These are phyloP conservation scores for Akanthomyces uredinophilus DNA, from an alignment of 2,329 filamentous ascomycete species.

Conservation along the genomic window DNA sequence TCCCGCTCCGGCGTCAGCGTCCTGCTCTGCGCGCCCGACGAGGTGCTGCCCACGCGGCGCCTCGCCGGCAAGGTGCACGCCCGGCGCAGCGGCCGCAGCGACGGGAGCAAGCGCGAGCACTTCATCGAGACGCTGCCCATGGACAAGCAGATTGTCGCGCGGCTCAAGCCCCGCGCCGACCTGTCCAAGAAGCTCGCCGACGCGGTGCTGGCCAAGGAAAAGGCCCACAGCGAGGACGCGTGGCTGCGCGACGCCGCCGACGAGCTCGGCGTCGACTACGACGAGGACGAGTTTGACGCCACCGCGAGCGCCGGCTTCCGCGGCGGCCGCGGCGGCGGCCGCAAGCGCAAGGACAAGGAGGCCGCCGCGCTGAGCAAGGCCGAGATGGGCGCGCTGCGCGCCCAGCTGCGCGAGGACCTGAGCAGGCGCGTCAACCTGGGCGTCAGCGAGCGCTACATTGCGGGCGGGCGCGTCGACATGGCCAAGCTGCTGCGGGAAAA, in stretches of 20 bases:
- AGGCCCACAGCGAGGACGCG: constrained; percentile 74
- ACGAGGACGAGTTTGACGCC: constrained; percentile 83
- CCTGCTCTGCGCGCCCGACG: constrained; percentile 84
- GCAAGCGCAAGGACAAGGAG: constrained; percentile 70
- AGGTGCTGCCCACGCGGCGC: constrained; percentile 77
- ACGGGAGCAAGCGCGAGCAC: constrained; percentile 48
- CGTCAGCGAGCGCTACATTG: constrained; percentile 81
- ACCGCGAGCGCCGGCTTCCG: constrained; percentile 59
- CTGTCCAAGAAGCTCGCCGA: constrained; percentile 88
- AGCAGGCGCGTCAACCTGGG: constrained; percentile 75
- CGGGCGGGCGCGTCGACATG: constrained; percentile 78
- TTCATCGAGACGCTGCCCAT: constrained; percentile 78
- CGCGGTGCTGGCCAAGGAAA: constrained; percentile 77
- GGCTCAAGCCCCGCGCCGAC: constrained; percentile 70
- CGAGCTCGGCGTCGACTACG: constrained; percentile 89
- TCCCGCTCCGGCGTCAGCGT: constrained; percentile 73
- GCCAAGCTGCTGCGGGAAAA: constrained; percentile 62
- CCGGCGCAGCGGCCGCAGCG: constrained; percentile 33
- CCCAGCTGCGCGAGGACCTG: constrained; percentile 67
- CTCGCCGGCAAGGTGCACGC: constrained; percentile 86
- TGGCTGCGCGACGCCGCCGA: constrained; percentile 83
- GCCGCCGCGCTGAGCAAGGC: constrained; percentile 63
- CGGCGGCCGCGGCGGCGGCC: constrained; percentile 65
- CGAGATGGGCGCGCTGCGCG: constrained; percentile 65
- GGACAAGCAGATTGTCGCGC: constrained; percentile 70